Conservation (phyloP, 1,284 basidiomycete genomes). For the Salmacisia buchloeana region DNA sequence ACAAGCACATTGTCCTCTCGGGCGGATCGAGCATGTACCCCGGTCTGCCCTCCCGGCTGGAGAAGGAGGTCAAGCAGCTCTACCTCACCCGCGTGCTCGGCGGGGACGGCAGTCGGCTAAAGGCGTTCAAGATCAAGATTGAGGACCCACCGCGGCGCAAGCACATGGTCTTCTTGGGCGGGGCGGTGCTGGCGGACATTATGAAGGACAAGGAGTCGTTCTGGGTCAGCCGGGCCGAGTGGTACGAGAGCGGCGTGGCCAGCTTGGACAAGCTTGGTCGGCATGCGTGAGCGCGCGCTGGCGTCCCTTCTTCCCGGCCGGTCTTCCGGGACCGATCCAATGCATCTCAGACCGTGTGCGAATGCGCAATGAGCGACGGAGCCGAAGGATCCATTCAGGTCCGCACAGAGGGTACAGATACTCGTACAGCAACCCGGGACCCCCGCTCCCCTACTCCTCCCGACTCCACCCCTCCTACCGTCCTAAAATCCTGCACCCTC, state of each 20-base stretch:
- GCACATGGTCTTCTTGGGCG: conserved; percentile 98
- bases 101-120: conserved; percentile 77
- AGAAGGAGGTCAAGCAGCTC: conserved; percentile 99
- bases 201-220: conserved; percentile 93
- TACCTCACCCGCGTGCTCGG: conserved; percentile 83
- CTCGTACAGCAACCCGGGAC: too few relatives aligned
- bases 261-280: conserved; percentile 44
- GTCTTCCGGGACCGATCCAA: too few relatives aligned
- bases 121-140: conserved; percentile 96
- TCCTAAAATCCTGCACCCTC: conserved; percentile 21
- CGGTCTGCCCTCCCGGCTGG: conserved; percentile 86
- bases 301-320: too few relatives aligned
- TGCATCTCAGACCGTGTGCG: too few relatives aligned
- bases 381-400: too few relatives aligned
- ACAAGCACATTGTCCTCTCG: conserved; percentile 96
- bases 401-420: too few relatives aligned
- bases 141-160: conserved; percentile 96
- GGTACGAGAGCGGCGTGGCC: conserved; percentile 48
- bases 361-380: too few relatives aligned
- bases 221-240: conserved; percentile 57
- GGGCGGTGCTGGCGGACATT: conserved; percentile 76
- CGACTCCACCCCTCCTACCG: too few relatives aligned
- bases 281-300: conserved; percentile 41
- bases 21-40: conserved; percentile 96
- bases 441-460: too few relatives aligned